Conservation (phyloP, 768 basidiomycete genomes). For the Phylloporus sp. region DNA sequence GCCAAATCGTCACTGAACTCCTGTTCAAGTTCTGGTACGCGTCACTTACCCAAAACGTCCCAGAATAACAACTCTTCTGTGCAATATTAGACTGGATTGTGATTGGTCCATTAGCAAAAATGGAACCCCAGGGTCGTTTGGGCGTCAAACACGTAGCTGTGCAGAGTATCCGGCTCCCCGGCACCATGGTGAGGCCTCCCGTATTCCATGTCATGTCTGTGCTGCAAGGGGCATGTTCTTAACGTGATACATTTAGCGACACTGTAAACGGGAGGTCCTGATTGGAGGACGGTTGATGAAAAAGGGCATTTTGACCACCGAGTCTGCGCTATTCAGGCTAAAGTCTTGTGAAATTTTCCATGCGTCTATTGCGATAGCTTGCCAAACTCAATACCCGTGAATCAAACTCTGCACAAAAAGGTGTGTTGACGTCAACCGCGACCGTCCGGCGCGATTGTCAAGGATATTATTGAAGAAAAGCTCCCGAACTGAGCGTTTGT, state of each 20-base stretch:
- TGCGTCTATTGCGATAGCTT: neutral
- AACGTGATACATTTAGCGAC: neutral
- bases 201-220: neutral
- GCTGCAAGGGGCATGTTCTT: neutral
- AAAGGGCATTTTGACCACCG: neutral
- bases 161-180: constrained; percentile 1
- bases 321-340: neutral
- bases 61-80: neutral
- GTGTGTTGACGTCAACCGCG: neutral
- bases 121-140: constrained; percentile 3
- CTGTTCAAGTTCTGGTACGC: neutral
- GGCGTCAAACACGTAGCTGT: neutral
- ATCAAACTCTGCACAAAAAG: neutral
- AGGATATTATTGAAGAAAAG: neutral
- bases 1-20: neutral
- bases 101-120: neutral
- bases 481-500: neutral
- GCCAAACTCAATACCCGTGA: neutral
- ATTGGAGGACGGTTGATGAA: neutral
- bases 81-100: neutral
- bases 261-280: neutral
- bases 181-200: neutral
- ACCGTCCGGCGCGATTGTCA: neutral
- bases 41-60: neutral
- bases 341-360: neutral